Conservation (phyloP, 768 basidiomycete genomes). For the Termitomyces sp. region DNA sequence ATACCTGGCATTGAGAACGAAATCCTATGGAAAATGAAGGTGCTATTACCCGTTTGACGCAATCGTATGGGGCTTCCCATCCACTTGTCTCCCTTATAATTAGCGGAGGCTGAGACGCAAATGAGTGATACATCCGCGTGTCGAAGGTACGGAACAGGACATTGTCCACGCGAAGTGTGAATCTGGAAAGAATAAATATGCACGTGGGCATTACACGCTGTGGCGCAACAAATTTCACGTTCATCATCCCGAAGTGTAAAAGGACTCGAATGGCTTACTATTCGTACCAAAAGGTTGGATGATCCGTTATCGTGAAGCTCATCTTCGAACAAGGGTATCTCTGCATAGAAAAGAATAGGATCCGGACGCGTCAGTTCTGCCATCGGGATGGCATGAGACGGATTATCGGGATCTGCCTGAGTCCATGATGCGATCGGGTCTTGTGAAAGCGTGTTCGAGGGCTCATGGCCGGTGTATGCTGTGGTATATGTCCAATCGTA, state of each 20-base stretch:
- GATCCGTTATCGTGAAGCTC: constrained; percentile 97
- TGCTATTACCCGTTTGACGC: constrained; percentile 59
- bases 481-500: constrained; percentile 99
- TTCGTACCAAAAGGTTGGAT: constrained; percentile 76
- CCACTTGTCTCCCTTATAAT: constrained; percentile 81
- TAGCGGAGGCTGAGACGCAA: constrained; percentile 50
- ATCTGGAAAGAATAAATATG: constrained; percentile 84
- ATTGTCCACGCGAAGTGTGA: constrained; percentile 91
- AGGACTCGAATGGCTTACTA: constrained; percentile 54
- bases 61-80: constrained; percentile 87
- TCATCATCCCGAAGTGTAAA: not conserved
- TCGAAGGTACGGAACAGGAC: constrained; percentile 91
- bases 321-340: constrained; percentile 91
- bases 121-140: constrained; percentile 86
- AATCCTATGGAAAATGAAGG: not conserved
- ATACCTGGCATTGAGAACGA: not conserved
- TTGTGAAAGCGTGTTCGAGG: constrained; percentile 9
- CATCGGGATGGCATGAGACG: constrained; percentile 69
- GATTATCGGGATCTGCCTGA: constrained; percentile 50
- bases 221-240: not conserved
- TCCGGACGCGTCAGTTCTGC: constrained; percentile 83
- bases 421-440: constrained; percentile 38
- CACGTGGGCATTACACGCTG: constrained; percentile 98
- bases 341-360: constrained; percentile 97
- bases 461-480: constrained; percentile 64